Evolutionary conservation across 2,329 filamentous ascomycete species (phyloP).

Genomic region (Emericellopsis atlantica): DNA sequence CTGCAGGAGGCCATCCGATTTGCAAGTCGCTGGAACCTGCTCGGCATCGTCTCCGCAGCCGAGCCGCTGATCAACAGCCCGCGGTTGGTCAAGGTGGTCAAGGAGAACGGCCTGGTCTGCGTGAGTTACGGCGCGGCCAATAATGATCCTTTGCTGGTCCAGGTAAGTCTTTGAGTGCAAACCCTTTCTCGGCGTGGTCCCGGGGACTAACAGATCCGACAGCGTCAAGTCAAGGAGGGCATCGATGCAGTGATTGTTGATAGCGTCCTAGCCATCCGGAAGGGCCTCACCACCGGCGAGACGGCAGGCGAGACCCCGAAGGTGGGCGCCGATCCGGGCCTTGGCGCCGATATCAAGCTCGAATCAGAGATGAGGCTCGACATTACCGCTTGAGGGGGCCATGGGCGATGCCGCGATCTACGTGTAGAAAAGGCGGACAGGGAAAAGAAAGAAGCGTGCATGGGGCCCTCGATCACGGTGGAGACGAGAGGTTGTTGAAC

Average conservation of each 20-base stretch:
- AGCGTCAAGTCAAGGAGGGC: constrained; percentile 85
- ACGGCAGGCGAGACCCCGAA: constrained; percentile 1
- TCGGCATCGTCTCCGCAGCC: constrained; percentile 83
- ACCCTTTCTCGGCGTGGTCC: not conserved
- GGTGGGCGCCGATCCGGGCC: constrained; percentile 6
- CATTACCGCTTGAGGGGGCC: not conserved
- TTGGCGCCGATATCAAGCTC: not conserved
- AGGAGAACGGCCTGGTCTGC: constrained; percentile 86
- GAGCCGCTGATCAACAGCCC: constrained; percentile 84
- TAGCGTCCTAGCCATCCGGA: constrained; percentile 81
- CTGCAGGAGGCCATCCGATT: constrained; percentile 94
- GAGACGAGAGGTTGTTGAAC: no score
- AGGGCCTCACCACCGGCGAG: constrained; percentile 54
- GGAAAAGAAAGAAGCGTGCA: not conserved
- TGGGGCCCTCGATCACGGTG: no score
- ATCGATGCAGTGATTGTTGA: constrained; percentile 98
- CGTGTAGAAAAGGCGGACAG: not conserved
- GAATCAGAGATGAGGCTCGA: constrained; percentile 1
- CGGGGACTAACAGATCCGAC: constrained; percentile 8
- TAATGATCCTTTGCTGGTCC: constrained; percentile 75
- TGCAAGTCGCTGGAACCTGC: constrained; percentile 83
- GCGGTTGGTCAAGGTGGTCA: constrained; percentile 79
- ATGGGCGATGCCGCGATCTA: not conserved
- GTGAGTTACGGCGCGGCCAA: constrained; percentile 89
- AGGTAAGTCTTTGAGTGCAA: constrained; percentile 40